Evolutionary conservation across 2,329 filamentous ascomycete species (phyloP).

Genomic region (Claviceps lovelessii): DNA sequence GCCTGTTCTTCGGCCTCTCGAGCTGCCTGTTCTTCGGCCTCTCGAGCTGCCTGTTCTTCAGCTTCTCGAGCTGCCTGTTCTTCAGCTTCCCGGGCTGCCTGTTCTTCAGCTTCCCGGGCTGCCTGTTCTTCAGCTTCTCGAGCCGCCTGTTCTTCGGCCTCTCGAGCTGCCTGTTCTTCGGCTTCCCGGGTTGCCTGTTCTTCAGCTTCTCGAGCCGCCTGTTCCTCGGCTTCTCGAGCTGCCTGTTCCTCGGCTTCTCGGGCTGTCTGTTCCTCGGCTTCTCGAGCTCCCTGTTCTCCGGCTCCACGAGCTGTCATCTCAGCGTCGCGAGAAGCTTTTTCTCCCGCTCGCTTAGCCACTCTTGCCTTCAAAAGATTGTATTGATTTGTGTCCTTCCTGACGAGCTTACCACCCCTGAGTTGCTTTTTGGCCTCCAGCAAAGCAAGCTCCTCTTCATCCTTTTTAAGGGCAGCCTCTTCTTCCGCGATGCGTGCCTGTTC

Average conservation of each 20-base stretch:
- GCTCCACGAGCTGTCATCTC: conserved; percentile 20
- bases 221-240: background rate
- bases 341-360: conserved; percentile 21
- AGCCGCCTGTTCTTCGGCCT: background rate
- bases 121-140: background rate
- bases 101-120: conserved; percentile 13
- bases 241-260: conserved; percentile 23
- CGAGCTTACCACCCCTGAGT: conserved; percentile 30
- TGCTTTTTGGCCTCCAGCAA: conserved; percentile 33
- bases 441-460: conserved; percentile 25
- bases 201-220: background rate
- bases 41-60: conserved; percentile 15
- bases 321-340: conserved; percentile 14
- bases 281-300: conserved; percentile 10
- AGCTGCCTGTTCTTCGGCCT: background rate
- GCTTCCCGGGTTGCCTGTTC: conserved; percentile 14
- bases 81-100: conserved; percentile 20
- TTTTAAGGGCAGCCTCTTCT: conserved; percentile 11
- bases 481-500: conserved; percentile 11
- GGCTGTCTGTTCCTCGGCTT: conserved; percentile 25
- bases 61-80: conserved; percentile 26
- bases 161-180: conserved; percentile 15
- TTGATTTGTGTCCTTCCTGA: conserved; percentile 32
- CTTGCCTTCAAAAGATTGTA: conserved; percentile 23
- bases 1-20: background rate